phyloP scores from a whole-genome alignment of 768 basidiomycete species.

The Termitomyces sp. region DNA sequence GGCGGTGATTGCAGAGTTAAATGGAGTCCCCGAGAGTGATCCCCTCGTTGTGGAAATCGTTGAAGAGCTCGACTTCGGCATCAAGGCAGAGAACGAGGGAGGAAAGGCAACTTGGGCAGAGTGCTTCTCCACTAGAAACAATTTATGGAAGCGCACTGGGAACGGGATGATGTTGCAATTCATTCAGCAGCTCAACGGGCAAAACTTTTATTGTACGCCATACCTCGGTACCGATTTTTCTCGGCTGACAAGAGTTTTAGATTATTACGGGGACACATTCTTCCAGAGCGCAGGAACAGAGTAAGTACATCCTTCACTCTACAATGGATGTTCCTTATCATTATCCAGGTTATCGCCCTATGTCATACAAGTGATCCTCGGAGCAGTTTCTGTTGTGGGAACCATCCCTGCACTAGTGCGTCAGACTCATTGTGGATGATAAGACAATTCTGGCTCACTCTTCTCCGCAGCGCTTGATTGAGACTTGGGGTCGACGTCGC shows the following conservation, averaged over 20 bases:
- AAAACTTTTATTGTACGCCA: conserved; percentile 73
- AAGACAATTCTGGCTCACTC: background rate
- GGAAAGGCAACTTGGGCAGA: conserved; percentile 79
- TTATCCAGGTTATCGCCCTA: conserved; percentile 55
- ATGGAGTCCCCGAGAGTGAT: conserved; percentile 59
- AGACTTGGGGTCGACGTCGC: conserved; percentile 70
- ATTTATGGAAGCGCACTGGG: conserved; percentile 68
- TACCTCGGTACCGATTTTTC: background rate
- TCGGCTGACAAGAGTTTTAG: conserved; percentile 29
- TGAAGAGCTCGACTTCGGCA: conserved; percentile 63
- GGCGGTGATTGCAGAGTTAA: conserved; percentile 62
- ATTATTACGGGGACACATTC: conserved; percentile 81
- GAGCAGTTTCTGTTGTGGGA: conserved; percentile 71
- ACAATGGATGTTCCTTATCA: background rate
- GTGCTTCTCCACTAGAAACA: conserved; percentile 69
- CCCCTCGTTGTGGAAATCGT: conserved; percentile 56
- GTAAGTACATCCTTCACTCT: conserved; percentile 30
- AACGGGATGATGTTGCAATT: conserved; percentile 87
- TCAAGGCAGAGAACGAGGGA: conserved; percentile 74
- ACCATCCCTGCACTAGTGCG: conserved; percentile 66
- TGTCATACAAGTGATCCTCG: conserved; percentile 73
- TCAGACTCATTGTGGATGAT: conserved; percentile 6
- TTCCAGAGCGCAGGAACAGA: conserved; percentile 71
- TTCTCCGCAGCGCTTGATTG: conserved; percentile 51
- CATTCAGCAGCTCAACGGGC: conserved; percentile 77